Conservation (phyloP, 129 eudicot genomes). For the Artemisia argyi region DNA sequence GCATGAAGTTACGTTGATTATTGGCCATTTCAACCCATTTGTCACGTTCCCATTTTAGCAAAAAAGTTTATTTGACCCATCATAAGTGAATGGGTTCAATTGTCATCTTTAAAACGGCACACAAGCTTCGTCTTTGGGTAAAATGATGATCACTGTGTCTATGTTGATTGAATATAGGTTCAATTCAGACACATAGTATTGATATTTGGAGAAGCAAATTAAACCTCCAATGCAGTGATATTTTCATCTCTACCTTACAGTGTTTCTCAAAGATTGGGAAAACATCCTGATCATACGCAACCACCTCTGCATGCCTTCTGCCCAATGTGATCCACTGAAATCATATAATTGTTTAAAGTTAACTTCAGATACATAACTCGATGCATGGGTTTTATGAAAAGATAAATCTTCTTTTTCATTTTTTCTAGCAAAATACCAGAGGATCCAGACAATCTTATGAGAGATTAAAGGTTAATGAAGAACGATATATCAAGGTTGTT, state of each 20-base stretch:
- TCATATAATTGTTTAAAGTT: slow-evolving; percentile 13
- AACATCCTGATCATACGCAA: slow-evolving; percentile 45
- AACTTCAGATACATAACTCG: neutral
- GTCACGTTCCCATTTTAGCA: neutral
- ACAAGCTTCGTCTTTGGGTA: slow-evolving; percentile 9
- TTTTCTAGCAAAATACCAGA: neutral
- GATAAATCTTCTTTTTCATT: no score
- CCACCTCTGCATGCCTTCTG: slow-evolving; percentile 53
- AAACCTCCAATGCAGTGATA: slow-evolving; percentile 12
- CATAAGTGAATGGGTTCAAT: neutral
- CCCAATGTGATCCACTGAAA: slow-evolving; percentile 60
- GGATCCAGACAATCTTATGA: neutral
- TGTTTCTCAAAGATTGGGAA: slow-evolving; percentile 50
- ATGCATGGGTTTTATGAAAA: neutral
- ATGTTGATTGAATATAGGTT: neutral
- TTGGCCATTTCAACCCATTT: neutral
- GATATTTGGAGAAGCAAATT: slow-evolving; percentile 1
- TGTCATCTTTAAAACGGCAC: neutral
- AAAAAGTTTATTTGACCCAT: neutral
- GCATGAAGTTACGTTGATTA: neutral
- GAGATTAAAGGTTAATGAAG: no score
- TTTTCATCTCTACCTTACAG: slow-evolving; percentile 42
- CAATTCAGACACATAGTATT: neutral
- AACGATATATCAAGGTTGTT: no score
- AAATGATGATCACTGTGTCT: neutral